Evolutionary conservation across 2,329 filamentous ascomycete species (phyloP).

Genomic region (Alternaria sp.): DNA sequence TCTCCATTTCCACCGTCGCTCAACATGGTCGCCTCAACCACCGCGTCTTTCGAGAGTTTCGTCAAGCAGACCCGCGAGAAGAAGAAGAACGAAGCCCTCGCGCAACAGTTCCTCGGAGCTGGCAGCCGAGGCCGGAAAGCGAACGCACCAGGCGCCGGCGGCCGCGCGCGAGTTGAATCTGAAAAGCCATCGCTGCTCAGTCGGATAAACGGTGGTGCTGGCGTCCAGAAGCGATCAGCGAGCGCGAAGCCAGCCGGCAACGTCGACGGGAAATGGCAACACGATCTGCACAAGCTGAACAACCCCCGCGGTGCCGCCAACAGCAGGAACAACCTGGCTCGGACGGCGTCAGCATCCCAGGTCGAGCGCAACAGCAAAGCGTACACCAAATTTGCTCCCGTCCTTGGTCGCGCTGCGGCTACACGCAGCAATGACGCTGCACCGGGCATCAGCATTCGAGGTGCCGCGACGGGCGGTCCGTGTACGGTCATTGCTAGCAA

Average conservation of each 20-base stretch:
- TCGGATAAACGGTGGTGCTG: conserved; percentile 71
- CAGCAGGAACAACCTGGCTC: conserved; percentile 37
- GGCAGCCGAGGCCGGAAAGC: conserved; percentile 60
- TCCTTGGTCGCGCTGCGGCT: conserved; percentile 32
- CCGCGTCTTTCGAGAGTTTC: conserved; percentile 37
- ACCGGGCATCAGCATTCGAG: conserved; percentile 70
- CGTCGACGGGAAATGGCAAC: conserved; percentile 73
- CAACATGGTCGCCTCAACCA: conserved; percentile 19
- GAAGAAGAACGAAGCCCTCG: conserved; percentile 74
- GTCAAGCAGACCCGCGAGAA: conserved; percentile 62
- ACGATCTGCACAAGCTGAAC: conserved; percentile 66
- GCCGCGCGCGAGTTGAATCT: conserved; percentile 52
- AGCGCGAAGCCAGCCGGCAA: conserved; percentile 57
- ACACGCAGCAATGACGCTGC: conserved; percentile 36
- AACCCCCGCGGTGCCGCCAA: conserved; percentile 48
- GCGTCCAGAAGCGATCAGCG: conserved; percentile 68
- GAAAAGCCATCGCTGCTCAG: conserved; percentile 67
- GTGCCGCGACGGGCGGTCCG: conserved; percentile 69
- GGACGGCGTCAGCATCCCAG: conserved; percentile 48
- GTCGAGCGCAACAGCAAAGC: conserved; percentile 52
- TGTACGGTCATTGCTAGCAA: conserved; percentile 79
- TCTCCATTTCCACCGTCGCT: conserved; percentile 16
- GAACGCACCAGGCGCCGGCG: conserved; percentile 58
- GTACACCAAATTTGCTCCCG: conserved; percentile 50
- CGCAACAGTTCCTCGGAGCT: conserved; percentile 73